Percentiles rank a stretch among this genome's conserved stretches.
Conservation (phyloP, 495 filamentous ascomycete genomes). For the Penicillium soppii region DNA sequence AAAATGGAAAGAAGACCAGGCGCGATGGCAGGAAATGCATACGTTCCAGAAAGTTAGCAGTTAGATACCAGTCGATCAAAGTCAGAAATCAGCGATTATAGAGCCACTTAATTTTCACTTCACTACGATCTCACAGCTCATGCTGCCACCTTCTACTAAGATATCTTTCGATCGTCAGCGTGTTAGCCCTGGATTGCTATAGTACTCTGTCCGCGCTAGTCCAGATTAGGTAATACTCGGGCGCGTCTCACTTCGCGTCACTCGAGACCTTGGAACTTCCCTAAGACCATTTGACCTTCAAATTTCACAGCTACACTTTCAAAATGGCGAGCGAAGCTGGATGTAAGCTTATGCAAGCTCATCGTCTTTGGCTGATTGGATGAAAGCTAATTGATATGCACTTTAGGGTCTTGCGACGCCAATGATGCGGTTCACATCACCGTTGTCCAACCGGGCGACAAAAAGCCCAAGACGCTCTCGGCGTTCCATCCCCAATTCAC, state of each 20-base stretch:
- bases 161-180: too few relatives aligned
- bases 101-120: too few relatives aligned
- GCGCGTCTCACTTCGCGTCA: slow-evolving; percentile 6
- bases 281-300: neutral
- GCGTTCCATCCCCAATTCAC: slow-evolving; percentile 85
- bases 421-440: slow-evolving; percentile 74
- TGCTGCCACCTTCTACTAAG: too few relatives aligned
- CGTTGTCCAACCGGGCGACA: slow-evolving; percentile 57
- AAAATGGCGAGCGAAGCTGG: slow-evolving; percentile 50
- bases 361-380: neutral
- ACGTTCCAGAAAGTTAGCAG: too few relatives aligned
- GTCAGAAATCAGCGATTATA: too few relatives aligned
- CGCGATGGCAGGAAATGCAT: neutral
- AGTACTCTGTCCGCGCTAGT: too few relatives aligned
- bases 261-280: neutral
- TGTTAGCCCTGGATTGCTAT: too few relatives aligned
- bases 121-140: too few relatives aligned
- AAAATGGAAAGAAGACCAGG: slow-evolving; percentile 3
- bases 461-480: slow-evolving; percentile 55
- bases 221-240: neutral
- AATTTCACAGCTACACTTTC: slow-evolving; percentile 3
- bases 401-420: slow-evolving; percentile 68
- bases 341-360: slow-evolving; percentile 37
- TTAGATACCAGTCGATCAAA: too few relatives aligned
- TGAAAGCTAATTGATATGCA: slow-evolving; percentile 10